Evolutionary conservation across 2,329 filamentous ascomycete species (phyloP).

Genomic region (Microsporum ferrugineum): DNA sequence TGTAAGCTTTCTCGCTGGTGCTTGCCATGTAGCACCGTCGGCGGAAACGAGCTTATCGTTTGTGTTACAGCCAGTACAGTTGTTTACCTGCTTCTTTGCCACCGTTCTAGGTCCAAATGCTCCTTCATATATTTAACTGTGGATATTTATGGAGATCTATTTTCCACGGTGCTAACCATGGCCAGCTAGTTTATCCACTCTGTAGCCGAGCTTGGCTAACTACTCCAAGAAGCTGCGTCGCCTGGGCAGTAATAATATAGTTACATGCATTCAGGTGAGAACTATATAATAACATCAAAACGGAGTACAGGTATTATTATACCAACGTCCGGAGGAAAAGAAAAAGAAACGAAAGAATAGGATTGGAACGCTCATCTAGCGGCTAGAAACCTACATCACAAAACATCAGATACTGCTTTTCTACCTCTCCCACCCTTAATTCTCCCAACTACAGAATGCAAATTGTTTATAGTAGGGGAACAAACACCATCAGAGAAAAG

Average conservation of each 20-base stretch:
- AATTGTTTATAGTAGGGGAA: no score
- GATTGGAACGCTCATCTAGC: not conserved
- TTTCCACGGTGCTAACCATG: not conserved
- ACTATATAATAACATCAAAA: not conserved
- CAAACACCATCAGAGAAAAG: no score
- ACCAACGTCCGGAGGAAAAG: not conserved
- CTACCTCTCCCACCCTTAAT: no score
- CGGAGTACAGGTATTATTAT: conserved; percentile 2
- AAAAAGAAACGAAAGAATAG: not conserved
- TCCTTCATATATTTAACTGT: not conserved
- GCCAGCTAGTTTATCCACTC: not conserved
- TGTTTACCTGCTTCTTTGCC: not conserved
- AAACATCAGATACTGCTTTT: no score
- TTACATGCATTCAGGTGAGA: not conserved
- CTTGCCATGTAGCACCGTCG: not conserved
- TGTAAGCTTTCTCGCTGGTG: not conserved
- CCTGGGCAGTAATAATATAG: not conserved
- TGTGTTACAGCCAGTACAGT: not conserved
- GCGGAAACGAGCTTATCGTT: not conserved
- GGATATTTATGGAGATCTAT: not conserved
- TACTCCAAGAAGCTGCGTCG: not conserved
- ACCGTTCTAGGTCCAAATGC: not conserved
- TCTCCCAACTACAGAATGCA: not conserved
- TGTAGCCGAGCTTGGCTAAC: not conserved
- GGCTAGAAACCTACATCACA: not conserved